phyloP scores from a whole-genome alignment of 2,329 filamentous ascomycete species.

The Hortaea werneckii region DNA sequence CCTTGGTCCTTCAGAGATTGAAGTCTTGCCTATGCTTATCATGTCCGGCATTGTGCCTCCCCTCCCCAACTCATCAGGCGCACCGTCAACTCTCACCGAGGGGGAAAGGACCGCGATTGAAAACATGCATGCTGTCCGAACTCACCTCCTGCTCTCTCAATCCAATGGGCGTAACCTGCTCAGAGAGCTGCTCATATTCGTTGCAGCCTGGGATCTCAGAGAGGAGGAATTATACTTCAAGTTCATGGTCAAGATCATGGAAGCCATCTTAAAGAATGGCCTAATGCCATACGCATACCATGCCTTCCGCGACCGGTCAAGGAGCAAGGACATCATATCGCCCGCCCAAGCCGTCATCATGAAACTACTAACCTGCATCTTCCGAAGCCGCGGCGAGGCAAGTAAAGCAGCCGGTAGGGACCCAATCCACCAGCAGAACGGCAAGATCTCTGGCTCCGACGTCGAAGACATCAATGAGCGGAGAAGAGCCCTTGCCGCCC shows the following conservation, averaged over 20 bases:
- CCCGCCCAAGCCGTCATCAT: constrained; percentile 89
- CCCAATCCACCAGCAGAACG: background rate
- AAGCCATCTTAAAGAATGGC: constrained; percentile 80
- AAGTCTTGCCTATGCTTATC: constrained; percentile 93
- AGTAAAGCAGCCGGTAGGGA: constrained; percentile 1
- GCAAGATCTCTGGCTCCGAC: background rate
- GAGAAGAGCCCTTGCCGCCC: background rate
- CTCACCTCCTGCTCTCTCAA: constrained; percentile 78
- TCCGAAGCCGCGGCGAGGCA: constrained; percentile 48
- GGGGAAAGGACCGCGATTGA: constrained; percentile 49
- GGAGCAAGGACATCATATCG: constrained; percentile 86
- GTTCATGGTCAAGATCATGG: constrained; percentile 90
- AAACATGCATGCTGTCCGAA: constrained; percentile 82
- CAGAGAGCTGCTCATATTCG: constrained; percentile 86
- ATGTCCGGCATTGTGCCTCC: constrained; percentile 87
- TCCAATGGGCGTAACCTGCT: constrained; percentile 85
- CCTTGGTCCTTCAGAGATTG: constrained; percentile 86
- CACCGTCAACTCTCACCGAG: constrained; percentile 33
- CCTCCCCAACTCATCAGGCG: constrained; percentile 42
- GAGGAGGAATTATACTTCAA: constrained; percentile 93
- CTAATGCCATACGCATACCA: constrained; percentile 89
- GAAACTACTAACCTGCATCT: constrained; percentile 82
- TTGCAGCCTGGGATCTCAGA: constrained; percentile 91
- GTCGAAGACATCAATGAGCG: background rate
- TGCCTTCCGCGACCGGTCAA: constrained; percentile 61